Percentiles rank a stretch among this genome's conserved stretches.
phyloP scores from a whole-genome alignment of 345 rosid genomes.

The Noccaea bulbosa region DNA sequence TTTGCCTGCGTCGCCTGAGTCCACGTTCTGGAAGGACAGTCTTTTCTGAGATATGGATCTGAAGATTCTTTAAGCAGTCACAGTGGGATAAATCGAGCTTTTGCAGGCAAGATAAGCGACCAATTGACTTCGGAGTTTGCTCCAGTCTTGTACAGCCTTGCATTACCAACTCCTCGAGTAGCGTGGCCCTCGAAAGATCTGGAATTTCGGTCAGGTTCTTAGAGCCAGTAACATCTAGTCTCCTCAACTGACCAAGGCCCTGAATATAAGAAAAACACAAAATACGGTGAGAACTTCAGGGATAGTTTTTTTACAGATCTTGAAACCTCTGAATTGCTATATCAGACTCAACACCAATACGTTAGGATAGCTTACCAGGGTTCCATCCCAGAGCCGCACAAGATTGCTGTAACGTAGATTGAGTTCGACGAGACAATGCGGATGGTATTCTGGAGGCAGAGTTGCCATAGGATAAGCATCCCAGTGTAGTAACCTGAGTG shows the following conservation, averaged over 20 bases:
- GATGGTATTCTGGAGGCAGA: not conserved
- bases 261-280: no score
- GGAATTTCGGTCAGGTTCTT: conserved; percentile 15
- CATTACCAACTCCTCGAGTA: conserved; percentile 17
- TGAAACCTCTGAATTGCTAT: not conserved
- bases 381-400: conserved; percentile 17
- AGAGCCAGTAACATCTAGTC: conserved; percentile 32
- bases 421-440: conserved; percentile 3
- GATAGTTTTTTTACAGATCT: no score
- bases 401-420: conserved; percentile 26
- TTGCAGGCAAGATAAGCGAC: not conserved
- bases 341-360: no score
- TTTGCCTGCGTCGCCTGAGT: not conserved
- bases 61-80: conserved; percentile 23
- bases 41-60: conserved; percentile 22
- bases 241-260: conserved; percentile 1
- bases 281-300: no score
- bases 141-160: conserved; percentile 7
- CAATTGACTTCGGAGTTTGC: not conserved
- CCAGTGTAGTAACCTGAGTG: conserved; percentile 24
- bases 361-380: conserved; percentile 16
- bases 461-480: conserved; percentile 19
- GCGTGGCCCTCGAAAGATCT: conserved; percentile 7
- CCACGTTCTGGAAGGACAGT: not conserved
- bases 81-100: conserved; percentile 27